Percentiles rank a stretch among this genome's conserved stretches.
Conservation (phyloP, 305 asterid species). For the Rubia tinctorum region DNA sequence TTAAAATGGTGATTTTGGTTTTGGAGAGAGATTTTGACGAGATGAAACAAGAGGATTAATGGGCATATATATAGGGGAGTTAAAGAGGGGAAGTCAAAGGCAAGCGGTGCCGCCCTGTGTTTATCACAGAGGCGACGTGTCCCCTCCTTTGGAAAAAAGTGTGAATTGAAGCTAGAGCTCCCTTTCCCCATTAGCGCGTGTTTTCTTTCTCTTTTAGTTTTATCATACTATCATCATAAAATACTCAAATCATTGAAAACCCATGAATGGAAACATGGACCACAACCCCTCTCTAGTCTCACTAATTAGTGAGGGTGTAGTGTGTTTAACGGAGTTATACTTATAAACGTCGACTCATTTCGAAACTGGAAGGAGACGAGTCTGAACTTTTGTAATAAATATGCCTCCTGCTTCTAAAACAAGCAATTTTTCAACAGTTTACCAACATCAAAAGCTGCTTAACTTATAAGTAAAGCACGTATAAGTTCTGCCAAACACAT, state of each 20-base stretch:
- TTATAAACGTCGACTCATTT: too few species aligned
- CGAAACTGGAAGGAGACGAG: too few species aligned
- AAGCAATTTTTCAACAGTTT: too few species aligned
- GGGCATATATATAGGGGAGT: neutral
- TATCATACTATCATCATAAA: neutral
- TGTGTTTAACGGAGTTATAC: too few species aligned
- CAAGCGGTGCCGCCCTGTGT: conserved; percentile 81
- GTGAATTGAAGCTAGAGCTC: conserved; percentile 13
- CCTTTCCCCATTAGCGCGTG: neutral
- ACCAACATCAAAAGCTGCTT: too few species aligned
- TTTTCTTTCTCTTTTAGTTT: neutral
- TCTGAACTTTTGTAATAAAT: too few species aligned
- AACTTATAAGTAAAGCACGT: too few species aligned
- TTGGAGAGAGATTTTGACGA: neutral
- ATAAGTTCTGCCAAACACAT: too few species aligned
- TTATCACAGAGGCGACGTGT: conserved; percentile 71
- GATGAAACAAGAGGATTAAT: neutral
- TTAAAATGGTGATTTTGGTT: too few species aligned
- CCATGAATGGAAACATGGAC: neutral
- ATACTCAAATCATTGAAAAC: neutral
- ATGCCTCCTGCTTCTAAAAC: too few species aligned
- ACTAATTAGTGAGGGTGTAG: too few species aligned
- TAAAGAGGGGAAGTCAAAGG: conserved; percentile 42
- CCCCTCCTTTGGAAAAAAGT: conserved; percentile 35
- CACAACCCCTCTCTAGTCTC: neutral